Percentiles rank a stretch among this genome's conserved stretches.
These are phyloP conservation scores for Silene vulgaris DNA, from an alignment of 179 eudicot species.

Conservation along the genomic window DNA sequence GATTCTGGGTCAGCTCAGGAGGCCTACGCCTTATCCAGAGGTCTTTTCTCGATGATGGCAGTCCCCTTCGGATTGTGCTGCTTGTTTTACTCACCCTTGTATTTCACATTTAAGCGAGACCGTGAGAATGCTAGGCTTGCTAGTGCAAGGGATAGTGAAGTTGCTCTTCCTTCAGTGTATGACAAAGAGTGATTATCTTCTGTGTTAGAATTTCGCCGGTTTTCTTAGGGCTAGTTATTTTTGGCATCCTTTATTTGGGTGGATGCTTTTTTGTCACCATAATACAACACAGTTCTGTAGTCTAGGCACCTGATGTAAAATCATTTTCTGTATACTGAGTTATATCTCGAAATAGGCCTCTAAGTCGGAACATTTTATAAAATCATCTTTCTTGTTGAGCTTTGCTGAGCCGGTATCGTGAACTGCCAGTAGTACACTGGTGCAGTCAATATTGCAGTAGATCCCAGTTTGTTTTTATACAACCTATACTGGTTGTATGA, in stretches of 20 bases:
- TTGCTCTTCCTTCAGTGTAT: slow-evolving; percentile 17
- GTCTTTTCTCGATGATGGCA: slow-evolving; percentile 82
- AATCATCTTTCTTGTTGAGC: too few relatives aligned
- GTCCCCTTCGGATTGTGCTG: slow-evolving; percentile 80
- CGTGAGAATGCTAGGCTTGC: slow-evolving; percentile 64
- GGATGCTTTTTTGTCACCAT: not conserved
- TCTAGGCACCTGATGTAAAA: slow-evolving; percentile 14
- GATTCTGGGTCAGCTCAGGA: slow-evolving; percentile 54
- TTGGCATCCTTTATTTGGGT: not conserved
- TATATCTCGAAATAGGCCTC: not conserved
- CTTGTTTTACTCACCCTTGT: slow-evolving; percentile 74
- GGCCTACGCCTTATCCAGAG: slow-evolving; percentile 76
- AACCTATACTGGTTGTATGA: not conserved
- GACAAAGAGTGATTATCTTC: slow-evolving; percentile 15
- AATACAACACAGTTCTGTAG: slow-evolving; percentile 6
- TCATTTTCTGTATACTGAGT: not conserved
- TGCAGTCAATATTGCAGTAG: not conserved
- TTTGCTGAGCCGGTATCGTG: not conserved
- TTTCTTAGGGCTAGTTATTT: not conserved
- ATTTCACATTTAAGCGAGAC: slow-evolving; percentile 57
- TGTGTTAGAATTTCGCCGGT: not conserved
- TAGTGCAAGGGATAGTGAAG: slow-evolving; percentile 45
- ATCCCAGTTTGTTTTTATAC: not conserved
- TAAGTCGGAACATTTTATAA: not conserved
- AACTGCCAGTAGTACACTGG: not conserved